Percentiles rank a stretch among this genome's conserved stretches.
Evolutionary conservation across 2,329 filamentous ascomycete genomes (phyloP).

Genomic region (Dactylellina sp.): DNA sequence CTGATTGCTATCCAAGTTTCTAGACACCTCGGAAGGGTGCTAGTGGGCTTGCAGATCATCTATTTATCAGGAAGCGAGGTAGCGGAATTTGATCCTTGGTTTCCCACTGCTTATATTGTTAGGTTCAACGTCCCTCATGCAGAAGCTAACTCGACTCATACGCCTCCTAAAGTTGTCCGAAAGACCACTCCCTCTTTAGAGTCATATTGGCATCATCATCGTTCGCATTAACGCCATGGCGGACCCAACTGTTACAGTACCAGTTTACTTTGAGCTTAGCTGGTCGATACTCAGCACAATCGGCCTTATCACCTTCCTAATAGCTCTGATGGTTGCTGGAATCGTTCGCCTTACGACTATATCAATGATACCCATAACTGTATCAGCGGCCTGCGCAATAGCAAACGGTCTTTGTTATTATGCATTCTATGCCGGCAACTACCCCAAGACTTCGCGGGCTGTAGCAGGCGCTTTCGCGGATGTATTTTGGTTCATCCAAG

Average conservation of each 20-base stretch:
- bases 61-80: no score
- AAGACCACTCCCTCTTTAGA: no score
- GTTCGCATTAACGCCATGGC: background rate
- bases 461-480: conserved; percentile 65
- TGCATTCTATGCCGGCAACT: conserved; percentile 63
- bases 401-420: conserved; percentile 66
- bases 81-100: no score
- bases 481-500: conserved; percentile 65
- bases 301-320: conserved; percentile 64
- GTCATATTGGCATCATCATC: no score
- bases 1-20: no score
- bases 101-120: no score
- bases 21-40: no score
- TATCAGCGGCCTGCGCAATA: conserved; percentile 63
- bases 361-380: conserved; percentile 64
- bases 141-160: no score
- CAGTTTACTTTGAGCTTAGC: conserved; percentile 65
- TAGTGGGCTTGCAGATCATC: no score
- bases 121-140: no score
- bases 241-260: conserved; percentile 7
- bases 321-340: conserved; percentile 64
- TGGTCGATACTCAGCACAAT: conserved; percentile 67
- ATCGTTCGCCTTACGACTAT: conserved; percentile 65
- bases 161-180: no score
- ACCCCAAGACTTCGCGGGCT: conserved; percentile 59